Evolutionary conservation across 2,329 filamentous ascomycete species (phyloP).

Genomic region (Colletotrichum orchidophilum): DNA sequence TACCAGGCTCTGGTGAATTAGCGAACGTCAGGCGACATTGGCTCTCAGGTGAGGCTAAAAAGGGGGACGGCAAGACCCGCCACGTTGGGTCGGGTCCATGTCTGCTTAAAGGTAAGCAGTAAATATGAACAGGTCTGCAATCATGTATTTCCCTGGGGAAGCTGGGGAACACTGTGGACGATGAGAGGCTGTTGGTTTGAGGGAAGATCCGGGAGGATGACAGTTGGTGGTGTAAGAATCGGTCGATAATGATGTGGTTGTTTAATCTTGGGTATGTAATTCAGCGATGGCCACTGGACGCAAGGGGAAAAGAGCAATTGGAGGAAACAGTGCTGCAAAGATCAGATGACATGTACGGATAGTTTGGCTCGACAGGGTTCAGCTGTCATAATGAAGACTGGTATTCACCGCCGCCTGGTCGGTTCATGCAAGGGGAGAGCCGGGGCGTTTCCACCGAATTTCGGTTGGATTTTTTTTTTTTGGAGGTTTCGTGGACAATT

Average conservation of each 20-base stretch:
- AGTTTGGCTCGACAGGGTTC: slow-evolving; percentile 11
- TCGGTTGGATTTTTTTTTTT: background rate
- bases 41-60: slow-evolving; percentile 16
- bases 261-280: background rate
- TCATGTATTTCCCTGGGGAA: background rate
- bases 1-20: background rate
- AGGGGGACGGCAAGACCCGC: slow-evolving; percentile 19
- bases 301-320: background rate
- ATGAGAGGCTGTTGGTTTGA: background rate
- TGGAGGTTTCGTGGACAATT: background rate
- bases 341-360: slow-evolving; percentile 29
- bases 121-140: background rate
- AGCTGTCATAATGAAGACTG: slow-evolving; percentile 12
- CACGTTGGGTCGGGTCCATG: background rate
- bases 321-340: background rate
- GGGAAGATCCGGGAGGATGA: background rate
- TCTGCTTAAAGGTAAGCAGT: no score
- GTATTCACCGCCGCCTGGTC: slow-evolving; percentile 25
- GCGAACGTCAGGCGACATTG: slow-evolving; percentile 14
- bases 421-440: slow-evolving; percentile 29
- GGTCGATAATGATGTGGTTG: slow-evolving; percentile 17
- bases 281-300: background rate
- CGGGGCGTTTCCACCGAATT: background rate
- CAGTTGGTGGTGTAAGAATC: slow-evolving; percentile 3
- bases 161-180: background rate